Evolutionary conservation across 352 stramenopile species (phyloP), one percentile per base, ranked within the genome.

Genomic region (Thraustotheca clavata): DNA sequence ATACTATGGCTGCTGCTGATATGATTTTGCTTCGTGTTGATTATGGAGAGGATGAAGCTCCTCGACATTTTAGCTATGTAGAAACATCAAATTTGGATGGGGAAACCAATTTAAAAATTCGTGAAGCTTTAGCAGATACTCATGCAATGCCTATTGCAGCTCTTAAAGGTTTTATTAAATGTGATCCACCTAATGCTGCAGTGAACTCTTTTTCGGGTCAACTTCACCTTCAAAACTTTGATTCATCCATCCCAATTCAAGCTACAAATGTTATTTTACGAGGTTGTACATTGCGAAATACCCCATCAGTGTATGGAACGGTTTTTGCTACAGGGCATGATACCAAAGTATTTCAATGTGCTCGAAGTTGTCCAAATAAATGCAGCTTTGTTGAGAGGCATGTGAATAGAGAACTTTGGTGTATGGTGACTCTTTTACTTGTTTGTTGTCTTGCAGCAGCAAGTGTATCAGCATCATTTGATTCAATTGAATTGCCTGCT

Each of bases 231-330:
- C 31, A 32, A 7, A 24, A 12, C 5, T 27, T 26, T 27, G 24
- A 20, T 5, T 40, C 31, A 0, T 22, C 57, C 8, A 33, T 29
- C 18, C 57, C 57, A 7, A 34, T 65, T n/a, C 35, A 43, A 24
- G 35, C 57, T 18, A 54, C 38, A 20, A 97, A 97, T 65, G 71
- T 99, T 32, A 75, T 99, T 22, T 74, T 98, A 6, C 86, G 96
- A 29, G 94, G 95, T 12, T 96, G 89, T 54, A 82, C 92, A 7
- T 69, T 99, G 3, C 82, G 94, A 43, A 99, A 98, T 76, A 98
- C 91, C 20, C 81, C 96, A 35, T 98, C 92, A 80, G 82, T 96
- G 8, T 76, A 97, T 47, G 96, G 94, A 31, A 24, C 98, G 3
- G 89, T 97, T 18, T 91, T 97, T 55, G 97, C 97, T 71, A 98